Evolutionary conservation across 805 yeast species (phyloP).

Genomic region (Zygoascus tannicola): DNA sequence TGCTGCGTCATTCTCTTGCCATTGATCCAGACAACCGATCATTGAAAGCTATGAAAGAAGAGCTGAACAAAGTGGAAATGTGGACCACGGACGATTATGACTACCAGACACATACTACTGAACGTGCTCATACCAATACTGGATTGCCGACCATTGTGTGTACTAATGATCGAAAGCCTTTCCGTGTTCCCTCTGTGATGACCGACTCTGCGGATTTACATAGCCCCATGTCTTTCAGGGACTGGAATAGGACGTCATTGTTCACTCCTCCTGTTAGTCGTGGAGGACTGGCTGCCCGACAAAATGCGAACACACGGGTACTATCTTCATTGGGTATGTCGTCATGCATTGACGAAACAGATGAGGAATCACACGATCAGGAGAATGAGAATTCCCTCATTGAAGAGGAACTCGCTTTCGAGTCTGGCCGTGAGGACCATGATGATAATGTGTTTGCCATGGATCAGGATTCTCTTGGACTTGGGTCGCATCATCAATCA

Average conservation of each 20-base stretch:
- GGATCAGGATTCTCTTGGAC: conserved; percentile 14
- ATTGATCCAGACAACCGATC: conserved; percentile 83
- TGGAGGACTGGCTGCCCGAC: conserved; percentile 1
- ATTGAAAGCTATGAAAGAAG: conserved; percentile 48
- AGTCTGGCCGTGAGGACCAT: conserved; percentile 6
- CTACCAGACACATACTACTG: conserved; percentile 5
- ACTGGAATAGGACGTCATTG: conserved; percentile 24
- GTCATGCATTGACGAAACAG: conserved; percentile 1
- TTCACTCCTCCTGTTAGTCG: conserved; percentile 22
- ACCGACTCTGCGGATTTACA: conserved; percentile 4
- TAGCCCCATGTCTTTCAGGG: conserved; percentile 5
- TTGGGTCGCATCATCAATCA: not conserved
- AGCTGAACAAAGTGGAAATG: conserved; percentile 48
- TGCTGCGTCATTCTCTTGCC: conserved; percentile 64
- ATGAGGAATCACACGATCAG: conserved; percentile 5
- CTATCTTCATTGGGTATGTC: not conserved
- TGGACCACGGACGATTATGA: conserved; percentile 74
- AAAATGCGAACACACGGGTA: conserved; percentile 10
- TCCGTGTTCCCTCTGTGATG: conserved; percentile 25
- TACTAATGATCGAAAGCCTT: conserved; percentile 24
- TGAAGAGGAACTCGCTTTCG: conserved; percentile 2
- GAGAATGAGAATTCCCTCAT: conserved; percentile 10
- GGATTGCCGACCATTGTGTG: conserved; percentile 17
- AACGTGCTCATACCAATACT: conserved; percentile 3
- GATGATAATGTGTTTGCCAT: conserved; percentile 21